These are phyloP conservation scores for Zangia roseola DNA, from an alignment of 768 basidiomycete genomes.

Conservation along the genomic window DNA sequence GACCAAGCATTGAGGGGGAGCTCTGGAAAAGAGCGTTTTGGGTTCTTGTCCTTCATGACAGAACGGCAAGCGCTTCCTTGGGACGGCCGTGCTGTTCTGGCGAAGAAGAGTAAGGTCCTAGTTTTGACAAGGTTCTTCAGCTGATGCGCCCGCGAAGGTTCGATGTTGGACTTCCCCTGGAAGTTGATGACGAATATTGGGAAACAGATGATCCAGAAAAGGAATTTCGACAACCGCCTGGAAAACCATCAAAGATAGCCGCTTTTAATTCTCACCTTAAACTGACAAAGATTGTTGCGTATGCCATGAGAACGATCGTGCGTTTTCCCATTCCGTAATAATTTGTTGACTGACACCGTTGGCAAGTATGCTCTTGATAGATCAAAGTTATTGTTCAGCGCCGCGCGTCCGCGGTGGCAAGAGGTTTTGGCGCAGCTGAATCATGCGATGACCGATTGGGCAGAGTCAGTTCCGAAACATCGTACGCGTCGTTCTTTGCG, in stretches of 20 bases:
- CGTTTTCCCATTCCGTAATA: conserved; percentile 20
- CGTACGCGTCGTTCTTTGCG: conserved; percentile 39
- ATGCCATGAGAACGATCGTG: conserved; percentile 68
- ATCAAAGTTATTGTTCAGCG: conserved; percentile 51
- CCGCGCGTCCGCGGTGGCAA: conserved; percentile 52
- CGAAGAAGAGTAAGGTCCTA: conserved; percentile 63
- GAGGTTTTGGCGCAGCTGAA: conserved; percentile 67
- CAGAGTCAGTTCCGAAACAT: conserved; percentile 64
- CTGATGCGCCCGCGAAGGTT: conserved; percentile 51
- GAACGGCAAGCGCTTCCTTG: conserved; percentile 48
- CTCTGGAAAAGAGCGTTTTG: conserved; percentile 81
- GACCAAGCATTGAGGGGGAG: conserved; percentile 56
- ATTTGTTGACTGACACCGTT: conserved; percentile 2
- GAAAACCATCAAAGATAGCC: conserved; percentile 53
- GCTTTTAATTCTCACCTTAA: conserved; percentile 66
- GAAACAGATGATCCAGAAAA: conserved; percentile 45
- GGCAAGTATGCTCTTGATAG: conserved; percentile 68
- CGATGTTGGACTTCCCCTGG: conserved; percentile 77
- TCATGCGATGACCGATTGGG: conserved; percentile 70
- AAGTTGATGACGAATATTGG: conserved; percentile 85
- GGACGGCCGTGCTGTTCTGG: conserved; percentile 56
- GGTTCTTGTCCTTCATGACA: conserved; percentile 62
- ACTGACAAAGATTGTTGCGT: conserved; percentile 67
- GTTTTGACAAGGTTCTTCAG: not conserved
- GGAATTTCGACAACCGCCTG: conserved; percentile 67